Percentiles rank a stretch among this genome's conserved stretches.
phyloP scores from a whole-genome alignment of 2,329 filamentous ascomycete species.

The Aspergillus tubingensis region DNA sequence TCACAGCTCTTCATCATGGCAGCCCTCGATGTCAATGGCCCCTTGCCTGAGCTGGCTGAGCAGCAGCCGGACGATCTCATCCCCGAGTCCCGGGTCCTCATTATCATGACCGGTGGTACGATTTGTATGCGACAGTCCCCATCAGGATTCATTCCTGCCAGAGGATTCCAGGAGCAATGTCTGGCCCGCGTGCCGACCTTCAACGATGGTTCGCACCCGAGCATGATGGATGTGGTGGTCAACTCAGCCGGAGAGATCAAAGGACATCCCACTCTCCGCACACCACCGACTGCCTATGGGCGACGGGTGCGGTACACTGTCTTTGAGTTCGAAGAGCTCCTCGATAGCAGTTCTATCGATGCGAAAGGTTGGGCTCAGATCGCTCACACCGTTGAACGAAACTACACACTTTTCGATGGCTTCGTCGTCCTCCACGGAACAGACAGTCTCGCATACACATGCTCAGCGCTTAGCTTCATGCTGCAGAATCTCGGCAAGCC shows the following conservation, averaged over 20 bases:
- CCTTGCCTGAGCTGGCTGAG: slow-evolving; percentile 27
- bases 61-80: slow-evolving; percentile 25
- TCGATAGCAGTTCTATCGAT: slow-evolving; percentile 89
- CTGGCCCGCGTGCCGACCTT: slow-evolving; percentile 82
- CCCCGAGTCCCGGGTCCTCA: slow-evolving; percentile 78
- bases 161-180: slow-evolving; percentile 77
- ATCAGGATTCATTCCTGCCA: slow-evolving; percentile 76
- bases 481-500: slow-evolving; percentile 87
- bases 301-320: slow-evolving; percentile 81
- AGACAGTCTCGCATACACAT: slow-evolving; percentile 85
- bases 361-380: slow-evolving; percentile 85
- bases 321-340: slow-evolving; percentile 77
- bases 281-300: slow-evolving; percentile 76
- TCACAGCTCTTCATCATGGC: slow-evolving; percentile 21
- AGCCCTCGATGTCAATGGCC: slow-evolving; percentile 18
- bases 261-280: slow-evolving; percentile 70
- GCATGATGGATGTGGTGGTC: slow-evolving; percentile 57
- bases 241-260: slow-evolving; percentile 51
- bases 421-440: slow-evolving; percentile 92
- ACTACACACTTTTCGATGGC: slow-evolving; percentile 85
- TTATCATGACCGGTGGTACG: slow-evolving; percentile 80
- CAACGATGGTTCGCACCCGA: slow-evolving; percentile 70
- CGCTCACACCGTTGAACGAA: slow-evolving; percentile 73
- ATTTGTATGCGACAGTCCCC: slow-evolving; percentile 88
- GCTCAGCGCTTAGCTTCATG: slow-evolving; percentile 91